Conservation (phyloP, 495 filamentous ascomycete species). For the Aspergillus nanangensis region DNA sequence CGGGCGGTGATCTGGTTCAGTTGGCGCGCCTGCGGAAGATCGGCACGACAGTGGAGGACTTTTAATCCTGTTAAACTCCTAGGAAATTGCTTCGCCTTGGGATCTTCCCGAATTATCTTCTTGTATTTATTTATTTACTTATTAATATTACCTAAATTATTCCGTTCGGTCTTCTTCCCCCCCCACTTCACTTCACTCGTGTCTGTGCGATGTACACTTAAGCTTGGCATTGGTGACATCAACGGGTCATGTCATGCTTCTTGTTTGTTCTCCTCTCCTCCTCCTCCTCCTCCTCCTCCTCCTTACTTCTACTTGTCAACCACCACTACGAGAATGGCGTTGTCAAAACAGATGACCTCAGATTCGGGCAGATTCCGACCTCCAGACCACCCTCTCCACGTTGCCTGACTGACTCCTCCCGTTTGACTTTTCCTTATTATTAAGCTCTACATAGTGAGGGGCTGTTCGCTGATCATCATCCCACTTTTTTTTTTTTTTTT, state of each 20-base stretch:
- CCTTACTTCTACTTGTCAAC: too few species aligned
- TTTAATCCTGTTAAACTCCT: slow-evolving; percentile 11
- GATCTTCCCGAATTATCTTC: too few species aligned
- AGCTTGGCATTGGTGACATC: neutral
- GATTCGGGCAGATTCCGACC: too few species aligned
- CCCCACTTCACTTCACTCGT: too few species aligned
- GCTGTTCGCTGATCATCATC: neutral
- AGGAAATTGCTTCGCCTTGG: too few species aligned
- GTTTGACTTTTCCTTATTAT: too few species aligned
- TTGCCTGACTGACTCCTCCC: too few species aligned
- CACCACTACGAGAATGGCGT: too few species aligned
- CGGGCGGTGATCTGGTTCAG: slow-evolving; percentile 70
- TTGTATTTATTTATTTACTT: too few species aligned
- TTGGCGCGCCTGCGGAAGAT: slow-evolving; percentile 68
- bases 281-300: neutral
- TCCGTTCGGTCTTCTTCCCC: neutral
- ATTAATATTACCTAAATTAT: neutral
- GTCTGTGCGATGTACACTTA: too few species aligned
- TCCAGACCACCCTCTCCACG: neutral
- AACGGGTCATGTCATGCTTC: neutral
- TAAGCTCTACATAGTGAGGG: too few species aligned
- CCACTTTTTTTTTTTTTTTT: neutral
- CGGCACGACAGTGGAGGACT: slow-evolving; percentile 65
- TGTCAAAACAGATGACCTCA: too few species aligned
- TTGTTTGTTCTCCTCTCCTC: neutral